phyloP scores from a whole-genome alignment of 805 yeast species.

The Torulaspora franciscae region DNA sequence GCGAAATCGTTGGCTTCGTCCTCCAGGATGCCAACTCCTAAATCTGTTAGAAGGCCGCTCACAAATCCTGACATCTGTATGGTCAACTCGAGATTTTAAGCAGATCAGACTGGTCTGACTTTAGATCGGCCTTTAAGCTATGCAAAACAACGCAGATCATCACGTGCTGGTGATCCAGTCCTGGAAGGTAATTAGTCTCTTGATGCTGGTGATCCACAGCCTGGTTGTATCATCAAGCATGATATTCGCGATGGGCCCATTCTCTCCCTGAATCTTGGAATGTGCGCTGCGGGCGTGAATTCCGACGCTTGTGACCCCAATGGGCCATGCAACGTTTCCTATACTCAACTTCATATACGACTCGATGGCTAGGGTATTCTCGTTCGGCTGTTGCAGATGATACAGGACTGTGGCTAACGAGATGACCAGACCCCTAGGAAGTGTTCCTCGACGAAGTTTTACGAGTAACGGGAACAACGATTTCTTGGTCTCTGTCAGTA shows the following conservation, averaged over 20 bases:
- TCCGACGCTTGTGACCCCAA: slow-evolving; percentile 74
- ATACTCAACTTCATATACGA: slow-evolving; percentile 70
- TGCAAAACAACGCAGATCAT: background rate
- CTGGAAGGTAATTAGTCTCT: slow-evolving; percentile 60
- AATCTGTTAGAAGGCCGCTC: slow-evolving; percentile 8
- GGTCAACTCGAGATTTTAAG: too few relatives aligned
- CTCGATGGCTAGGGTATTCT: slow-evolving; percentile 40
- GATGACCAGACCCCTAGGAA: slow-evolving; percentile 42
- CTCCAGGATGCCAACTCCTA: slow-evolving; percentile 19
- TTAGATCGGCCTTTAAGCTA: background rate
- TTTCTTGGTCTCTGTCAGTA: slow-evolving; percentile 45
- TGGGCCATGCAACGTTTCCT: slow-evolving; percentile 91
- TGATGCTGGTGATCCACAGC: slow-evolving; percentile 69
- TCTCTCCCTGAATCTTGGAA: slow-evolving; percentile 47
- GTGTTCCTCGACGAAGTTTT: slow-evolving; percentile 42
- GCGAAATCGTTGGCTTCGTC: slow-evolving; percentile 27
- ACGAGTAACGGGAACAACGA: slow-evolving; percentile 51
- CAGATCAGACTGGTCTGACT: background rate
- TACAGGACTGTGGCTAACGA: slow-evolving; percentile 56
- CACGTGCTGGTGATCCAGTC: slow-evolving; percentile 16
- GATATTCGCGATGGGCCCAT: slow-evolving; percentile 50
- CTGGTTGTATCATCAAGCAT: slow-evolving; percentile 75
- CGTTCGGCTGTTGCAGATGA: slow-evolving; percentile 48
- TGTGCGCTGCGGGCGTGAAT: slow-evolving; percentile 72
- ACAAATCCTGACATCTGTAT: slow-evolving; percentile 15